phyloP scores from a whole-genome alignment of 1,139 yeast species.

The Debaryomycetaceae sp. region DNA sequence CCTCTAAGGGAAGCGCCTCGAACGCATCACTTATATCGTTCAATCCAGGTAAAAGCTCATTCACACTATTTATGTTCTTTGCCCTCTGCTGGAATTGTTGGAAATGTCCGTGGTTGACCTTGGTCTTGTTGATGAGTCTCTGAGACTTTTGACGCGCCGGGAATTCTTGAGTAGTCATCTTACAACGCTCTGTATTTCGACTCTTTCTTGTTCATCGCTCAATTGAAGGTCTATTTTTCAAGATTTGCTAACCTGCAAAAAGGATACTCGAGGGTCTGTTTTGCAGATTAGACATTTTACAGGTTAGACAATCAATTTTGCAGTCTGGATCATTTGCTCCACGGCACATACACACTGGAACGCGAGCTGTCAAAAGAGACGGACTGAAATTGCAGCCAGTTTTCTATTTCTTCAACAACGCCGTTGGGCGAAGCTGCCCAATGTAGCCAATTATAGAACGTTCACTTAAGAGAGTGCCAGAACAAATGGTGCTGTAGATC shows the following conservation, averaged over 20 bases:
- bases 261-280: not conserved
- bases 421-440: too few relatives aligned
- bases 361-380: too few relatives aligned
- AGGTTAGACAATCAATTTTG: not conserved
- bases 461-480: too few relatives aligned
- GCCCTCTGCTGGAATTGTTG: slow-evolving; percentile 35
- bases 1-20: slow-evolving; percentile 84
- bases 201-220: not conserved
- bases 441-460: too few relatives aligned
- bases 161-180: slow-evolving; percentile 32
- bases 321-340: too few relatives aligned
- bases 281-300: not conserved
- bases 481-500: too few relatives aligned
- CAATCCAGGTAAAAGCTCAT: slow-evolving; percentile 73
- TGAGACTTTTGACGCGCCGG: slow-evolving; percentile 51
- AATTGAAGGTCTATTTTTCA: not conserved
- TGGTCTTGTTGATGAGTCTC: slow-evolving; percentile 36
- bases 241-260: not conserved
- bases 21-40: slow-evolving; percentile 90
- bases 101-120: slow-evolving; percentile 24
- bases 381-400: too few relatives aligned
- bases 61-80: slow-evolving; percentile 29
- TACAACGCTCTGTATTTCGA: not conserved
- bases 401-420: too few relatives aligned
- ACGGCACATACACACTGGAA: too few relatives aligned